Evolutionary conservation across 371 early-diverging fungal species (phyloP).

Genomic region (Mortierella polycephala): DNA sequence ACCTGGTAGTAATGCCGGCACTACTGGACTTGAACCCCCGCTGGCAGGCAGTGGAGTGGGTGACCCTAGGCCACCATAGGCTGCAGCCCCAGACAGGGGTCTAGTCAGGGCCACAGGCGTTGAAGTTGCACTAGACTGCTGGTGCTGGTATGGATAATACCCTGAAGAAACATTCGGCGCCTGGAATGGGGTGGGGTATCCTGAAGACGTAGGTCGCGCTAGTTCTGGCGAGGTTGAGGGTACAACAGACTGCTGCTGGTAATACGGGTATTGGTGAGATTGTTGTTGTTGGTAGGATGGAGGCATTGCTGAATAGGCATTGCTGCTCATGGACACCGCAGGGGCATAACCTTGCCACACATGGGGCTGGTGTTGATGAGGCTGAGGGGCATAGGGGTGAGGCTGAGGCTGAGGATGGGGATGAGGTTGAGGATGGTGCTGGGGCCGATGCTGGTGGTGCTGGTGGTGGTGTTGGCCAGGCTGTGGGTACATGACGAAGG

Average conservation of each 20-base stretch:
- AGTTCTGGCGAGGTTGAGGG: slow-evolving; percentile 6
- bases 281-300: slow-evolving; percentile 15
- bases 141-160: slow-evolving; percentile 1
- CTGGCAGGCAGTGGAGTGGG: not conserved
- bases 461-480: no score
- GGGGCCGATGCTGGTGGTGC: no score
- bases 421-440: no score
- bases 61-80: not conserved
- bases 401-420: no score
- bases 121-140: not conserved
- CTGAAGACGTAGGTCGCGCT: not conserved
- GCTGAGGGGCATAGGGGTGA: no score
- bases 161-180: no score
- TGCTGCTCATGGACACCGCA: no score
- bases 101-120: slow-evolving; percentile 1
- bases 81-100: not conserved
- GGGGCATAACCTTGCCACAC: no score
- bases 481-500: no score
- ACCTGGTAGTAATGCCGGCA: no score
- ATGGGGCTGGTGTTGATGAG: no score
- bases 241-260: not conserved
- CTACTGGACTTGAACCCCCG: not conserved
- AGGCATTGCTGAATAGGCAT: not conserved
- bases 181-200: not conserved
- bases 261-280: slow-evolving; percentile 2